Base-by-base conservation (phyloP, 345 rosid species). In the Cochlearia excelsa region DNA sequence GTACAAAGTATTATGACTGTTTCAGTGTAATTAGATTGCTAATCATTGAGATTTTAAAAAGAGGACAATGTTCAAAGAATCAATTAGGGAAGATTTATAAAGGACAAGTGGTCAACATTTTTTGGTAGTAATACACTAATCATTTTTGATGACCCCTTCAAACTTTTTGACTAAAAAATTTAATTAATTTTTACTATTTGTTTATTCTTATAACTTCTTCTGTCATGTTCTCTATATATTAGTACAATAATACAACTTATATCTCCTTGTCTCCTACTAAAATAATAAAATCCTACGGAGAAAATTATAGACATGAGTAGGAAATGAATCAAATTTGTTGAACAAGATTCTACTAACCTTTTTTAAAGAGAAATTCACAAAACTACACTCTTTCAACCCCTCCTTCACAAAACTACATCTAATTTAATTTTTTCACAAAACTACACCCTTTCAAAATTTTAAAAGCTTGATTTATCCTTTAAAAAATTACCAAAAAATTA, bases 91-190 rank as follows among this genome's bases (percentile, higher is more conserved):
- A 70, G 69, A 63, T 70, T 57, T 51, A 57, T 65, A 44, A 26
- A 69, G 57, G 43, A 70, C 70, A 70, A 70, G 65, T 64, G 61
- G 75, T 70, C 70, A 70, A 63, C 54, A 43, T 30, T 57, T 16
- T 16, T 16, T 16, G 23, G 16, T 57, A 9, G 38, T 45, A 43
- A 35, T 70, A 70, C 43, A 44, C 23, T 56, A 63, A 56, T 63
- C 48, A 34, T 42, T 31, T 59, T 6, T 55, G 27, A 62, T 49
- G 57, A 69, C 63, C 44, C 1, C 46, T 40, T 42, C 49, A 43
- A 56, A 63, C 63, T 43, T 62, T 50, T 69, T 69, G 47, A 28
- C 52, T 16, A 16, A 16, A 16, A 27, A 48, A 33, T 26, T 7
- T 4, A 39, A 53, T 59, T 46, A 16, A 49, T 4, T 30, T 26